Evolutionary conservation across 768 basidiomycete species (phyloP).

Genomic region (Cubamyces sp.): DNA sequence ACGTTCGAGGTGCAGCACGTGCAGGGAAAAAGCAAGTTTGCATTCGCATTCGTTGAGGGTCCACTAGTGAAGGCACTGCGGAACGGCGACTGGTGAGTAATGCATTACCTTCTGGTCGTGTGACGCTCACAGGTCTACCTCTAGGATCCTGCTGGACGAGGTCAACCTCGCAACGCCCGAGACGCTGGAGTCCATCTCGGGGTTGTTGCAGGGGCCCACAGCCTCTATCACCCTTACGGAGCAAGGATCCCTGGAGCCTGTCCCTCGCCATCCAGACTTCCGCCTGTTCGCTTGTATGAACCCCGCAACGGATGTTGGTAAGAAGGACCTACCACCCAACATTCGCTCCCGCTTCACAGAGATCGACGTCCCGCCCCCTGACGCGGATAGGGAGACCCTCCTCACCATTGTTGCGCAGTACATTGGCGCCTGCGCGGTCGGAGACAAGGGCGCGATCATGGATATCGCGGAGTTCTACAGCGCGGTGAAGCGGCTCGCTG

Average conservation of each 20-base stretch:
- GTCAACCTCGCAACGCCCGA: conserved; percentile 94
- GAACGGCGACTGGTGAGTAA: conserved; percentile 83
- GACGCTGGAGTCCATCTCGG: conserved; percentile 89
- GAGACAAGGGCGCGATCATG: conserved; percentile 86
- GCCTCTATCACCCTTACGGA: conserved; percentile 94
- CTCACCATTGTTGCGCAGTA: conserved; percentile 88
- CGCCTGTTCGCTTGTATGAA: conserved; percentile 99
- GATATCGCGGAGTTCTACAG: conserved; percentile 91
- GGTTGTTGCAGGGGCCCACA: conserved; percentile 82
- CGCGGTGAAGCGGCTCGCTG: conserved; percentile 75
- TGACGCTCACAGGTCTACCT: conserved; percentile 1
- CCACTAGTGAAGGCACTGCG: conserved; percentile 91
- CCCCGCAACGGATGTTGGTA: conserved; percentile 97
- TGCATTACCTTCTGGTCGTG: neutral
- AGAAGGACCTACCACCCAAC: conserved; percentile 92
- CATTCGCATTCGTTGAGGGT: conserved; percentile 95
- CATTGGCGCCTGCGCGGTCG: conserved; percentile 79
- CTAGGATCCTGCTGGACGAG: conserved; percentile 93
- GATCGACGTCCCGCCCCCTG: conserved; percentile 93
- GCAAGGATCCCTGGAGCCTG: conserved; percentile 85
- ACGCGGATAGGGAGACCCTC: conserved; percentile 88
- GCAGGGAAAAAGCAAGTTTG: conserved; percentile 86
- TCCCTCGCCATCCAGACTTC: conserved; percentile 93
- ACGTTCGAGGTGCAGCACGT: conserved; percentile 90
- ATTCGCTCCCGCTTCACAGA: conserved; percentile 94